Evolutionary conservation across 2,329 filamentous ascomycete species (phyloP), one percentile per base, ranked within the genome.

Genomic region (Madurella mycetomatis): DNA sequence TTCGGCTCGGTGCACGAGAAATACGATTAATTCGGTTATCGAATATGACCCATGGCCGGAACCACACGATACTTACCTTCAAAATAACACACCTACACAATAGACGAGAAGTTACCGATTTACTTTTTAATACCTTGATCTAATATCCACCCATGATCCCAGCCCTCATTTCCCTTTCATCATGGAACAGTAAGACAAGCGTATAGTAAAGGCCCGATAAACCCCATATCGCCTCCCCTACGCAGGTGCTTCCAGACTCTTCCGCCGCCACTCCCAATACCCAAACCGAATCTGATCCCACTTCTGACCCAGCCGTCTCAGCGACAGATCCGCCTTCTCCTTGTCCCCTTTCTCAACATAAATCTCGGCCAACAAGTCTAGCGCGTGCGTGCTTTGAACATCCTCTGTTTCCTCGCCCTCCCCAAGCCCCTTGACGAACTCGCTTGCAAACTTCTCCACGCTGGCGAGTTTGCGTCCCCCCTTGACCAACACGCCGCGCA

Each of bases 201-300:
- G 11, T 5, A 37, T 15, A 37, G 9, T 4, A 37, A 11, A 15
- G 11, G 2, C 34, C 34, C 34, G 9, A 9, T 3, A 37, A 37
- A 15, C 25, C 25, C 25, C 25, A 37, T 15, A 37, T 15, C 4
- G 34, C 19, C 8, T 1, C 30, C 19, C 19, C 12, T 46, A 43
- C 32, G 45, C 54, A 30, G 42, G 39, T 47, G 39, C 51, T 31
- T 61, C 54, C 47, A 83, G 66, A 62, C 75, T 66, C 41, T 68
- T 71, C 67, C 83, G 84, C 66, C 82, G 78, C 73, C 88, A 96
- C 65, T 88, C 85, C 94, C 94, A 99, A 72, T 96, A 99, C 60
- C 92, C 92, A 60, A 85, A 86, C 54, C 94, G 79, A 56, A 99
- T 87, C 7, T 89, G 90, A 77, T 99, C 94, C 80, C 91, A 99